Evolutionary conservation across 2,329 filamentous ascomycete genomes (phyloP).

Genomic region (Triangularia setosa): DNA sequence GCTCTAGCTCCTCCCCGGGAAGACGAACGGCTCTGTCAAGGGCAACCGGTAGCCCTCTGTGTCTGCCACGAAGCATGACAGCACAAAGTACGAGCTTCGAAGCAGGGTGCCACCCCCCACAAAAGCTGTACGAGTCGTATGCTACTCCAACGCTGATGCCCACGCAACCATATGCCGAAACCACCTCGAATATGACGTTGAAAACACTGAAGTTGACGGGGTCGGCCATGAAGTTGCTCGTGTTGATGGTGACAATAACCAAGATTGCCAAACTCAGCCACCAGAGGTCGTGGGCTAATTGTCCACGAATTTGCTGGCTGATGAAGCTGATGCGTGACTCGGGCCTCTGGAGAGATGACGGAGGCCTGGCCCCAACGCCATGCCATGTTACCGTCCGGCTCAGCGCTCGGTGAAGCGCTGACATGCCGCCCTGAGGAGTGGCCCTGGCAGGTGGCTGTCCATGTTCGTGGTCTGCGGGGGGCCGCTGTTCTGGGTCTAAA

Average conservation of each 20-base stretch:
- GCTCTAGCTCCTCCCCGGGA: conserved; percentile 34
- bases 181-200: conserved; percentile 55
- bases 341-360: conserved; percentile 17
- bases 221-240: conserved; percentile 47
- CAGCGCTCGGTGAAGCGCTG: conserved; percentile 33
- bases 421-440: conserved; percentile 16
- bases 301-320: conserved; percentile 53
- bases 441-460: conserved; percentile 18
- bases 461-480: not conserved
- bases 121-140: conserved; percentile 49
- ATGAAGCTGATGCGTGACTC: conserved; percentile 48
- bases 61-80: conserved; percentile 53
- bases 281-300: conserved; percentile 63
- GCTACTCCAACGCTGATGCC: conserved; percentile 55
- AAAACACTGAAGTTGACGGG: conserved; percentile 54
- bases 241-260: conserved; percentile 57
- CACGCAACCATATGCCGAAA: conserved; percentile 56
- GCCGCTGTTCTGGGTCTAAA: conserved; percentile 25
- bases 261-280: conserved; percentile 52
- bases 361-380: conserved; percentile 39
- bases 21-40: conserved; percentile 51
- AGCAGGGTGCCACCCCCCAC: conserved; percentile 49
- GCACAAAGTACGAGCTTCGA: conserved; percentile 55
- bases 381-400: conserved; percentile 40
- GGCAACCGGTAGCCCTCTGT: conserved; percentile 52